Conservation (phyloP, 2,329 filamentous ascomycete species). For the Helminthosporium solani region DNA sequence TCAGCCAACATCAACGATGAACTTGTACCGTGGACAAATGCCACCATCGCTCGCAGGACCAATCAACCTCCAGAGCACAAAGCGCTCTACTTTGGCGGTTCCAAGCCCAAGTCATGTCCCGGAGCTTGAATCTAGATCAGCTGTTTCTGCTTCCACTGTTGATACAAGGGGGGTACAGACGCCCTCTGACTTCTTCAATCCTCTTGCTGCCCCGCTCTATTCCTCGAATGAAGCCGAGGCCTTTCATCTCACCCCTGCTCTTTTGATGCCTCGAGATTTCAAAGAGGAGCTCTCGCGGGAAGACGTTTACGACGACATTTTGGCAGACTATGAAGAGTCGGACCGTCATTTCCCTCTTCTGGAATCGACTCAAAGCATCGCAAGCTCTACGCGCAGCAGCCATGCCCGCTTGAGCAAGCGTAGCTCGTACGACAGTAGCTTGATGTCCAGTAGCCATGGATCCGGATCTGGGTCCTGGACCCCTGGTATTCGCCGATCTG, state of each 20-base stretch:
- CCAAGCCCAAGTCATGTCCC: conserved; percentile 31
- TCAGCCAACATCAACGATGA: conserved; percentile 5
- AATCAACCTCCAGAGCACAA: conserved; percentile 14
- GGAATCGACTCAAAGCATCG: conserved; percentile 41
- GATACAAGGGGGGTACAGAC: conserved; percentile 29
- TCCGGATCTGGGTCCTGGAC: conserved; percentile 32
- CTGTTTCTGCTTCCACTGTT: conserved; percentile 34
- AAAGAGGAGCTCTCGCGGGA: conserved; percentile 36
- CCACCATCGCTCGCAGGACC: conserved; percentile 3
- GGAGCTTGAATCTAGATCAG: conserved; percentile 38
- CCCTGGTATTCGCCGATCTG: conserved; percentile 35
- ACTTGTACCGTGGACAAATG: conserved; percentile 6
- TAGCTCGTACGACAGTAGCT: conserved; percentile 59
- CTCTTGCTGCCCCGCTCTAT: conserved; percentile 3
- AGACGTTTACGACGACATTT: conserved; percentile 40
- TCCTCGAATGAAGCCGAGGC: conserved; percentile 24
- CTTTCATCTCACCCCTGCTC: conserved; percentile 43
- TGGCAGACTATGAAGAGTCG: conserved; percentile 47
- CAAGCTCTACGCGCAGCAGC: conserved; percentile 50
- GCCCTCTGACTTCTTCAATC: conserved; percentile 26
- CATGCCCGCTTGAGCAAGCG: conserved; percentile 56
- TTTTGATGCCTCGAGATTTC: conserved; percentile 38
- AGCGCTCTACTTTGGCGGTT: conserved; percentile 31
- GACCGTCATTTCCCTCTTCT: conserved; percentile 51
- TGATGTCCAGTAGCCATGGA: conserved; percentile 46